phyloP scores from a whole-genome alignment of 1,284 basidiomycete species.

The Puccinia triticina region DNA sequence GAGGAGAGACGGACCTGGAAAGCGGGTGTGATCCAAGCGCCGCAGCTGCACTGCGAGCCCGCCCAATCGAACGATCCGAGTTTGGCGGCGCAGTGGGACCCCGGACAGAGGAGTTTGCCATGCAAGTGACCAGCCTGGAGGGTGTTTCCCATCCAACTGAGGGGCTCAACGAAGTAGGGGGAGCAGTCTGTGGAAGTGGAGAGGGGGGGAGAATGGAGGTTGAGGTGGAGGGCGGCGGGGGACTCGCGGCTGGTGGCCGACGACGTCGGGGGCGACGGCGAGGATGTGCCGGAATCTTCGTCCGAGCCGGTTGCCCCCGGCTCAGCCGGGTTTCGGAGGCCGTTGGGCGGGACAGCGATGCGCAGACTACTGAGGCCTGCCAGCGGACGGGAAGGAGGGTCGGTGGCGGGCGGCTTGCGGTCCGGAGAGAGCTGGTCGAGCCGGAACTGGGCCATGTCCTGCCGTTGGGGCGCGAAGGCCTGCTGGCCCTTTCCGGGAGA shows the following conservation, averaged over 20 bases:
- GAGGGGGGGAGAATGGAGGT: too few species aligned
- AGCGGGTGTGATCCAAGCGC: slow-evolving; percentile 82
- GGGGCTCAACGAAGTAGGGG: slow-evolving; percentile 62
- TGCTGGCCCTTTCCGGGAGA: slow-evolving; percentile 55
- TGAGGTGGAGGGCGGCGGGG: too few species aligned
- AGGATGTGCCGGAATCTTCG: too few species aligned
- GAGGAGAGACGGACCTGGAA: slow-evolving; percentile 36
- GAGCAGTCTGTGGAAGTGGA: not conserved
- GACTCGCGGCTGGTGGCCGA: too few species aligned
- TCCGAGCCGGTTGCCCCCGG: not conserved
- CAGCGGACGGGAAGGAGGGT: not conserved
- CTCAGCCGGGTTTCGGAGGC: not conserved
- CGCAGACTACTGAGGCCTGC: not conserved
- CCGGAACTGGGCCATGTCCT: slow-evolving; percentile 56
- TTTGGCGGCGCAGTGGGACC: slow-evolving; percentile 83
- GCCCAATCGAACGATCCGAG: slow-evolving; percentile 97
- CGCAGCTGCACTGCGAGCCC: slow-evolving; percentile 86
- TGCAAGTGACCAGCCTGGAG: slow-evolving; percentile 73
- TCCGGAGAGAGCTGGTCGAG: not conserved
- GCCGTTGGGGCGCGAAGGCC: slow-evolving; percentile 57
- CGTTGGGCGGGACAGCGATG: not conserved
- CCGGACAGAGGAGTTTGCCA: slow-evolving; percentile 89
- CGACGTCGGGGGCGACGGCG: too few species aligned
- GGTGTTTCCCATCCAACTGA: slow-evolving; percentile 91
- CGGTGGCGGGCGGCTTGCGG: too few species aligned